These are phyloP conservation scores for Veloporphyrellus conicus DNA, from an alignment of 1,284 basidiomycete species.

Conservation along the genomic window DNA sequence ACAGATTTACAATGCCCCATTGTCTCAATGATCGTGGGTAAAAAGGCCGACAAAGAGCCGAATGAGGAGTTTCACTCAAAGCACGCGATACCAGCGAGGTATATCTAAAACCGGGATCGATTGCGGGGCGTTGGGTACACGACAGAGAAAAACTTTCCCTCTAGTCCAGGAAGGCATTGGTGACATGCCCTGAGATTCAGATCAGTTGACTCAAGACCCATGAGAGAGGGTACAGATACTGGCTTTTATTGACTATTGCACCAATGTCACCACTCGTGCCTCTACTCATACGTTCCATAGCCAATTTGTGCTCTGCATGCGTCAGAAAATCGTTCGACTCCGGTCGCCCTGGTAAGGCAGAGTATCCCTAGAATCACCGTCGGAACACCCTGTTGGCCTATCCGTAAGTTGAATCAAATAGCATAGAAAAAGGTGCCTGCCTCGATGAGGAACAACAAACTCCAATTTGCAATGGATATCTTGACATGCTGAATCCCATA, in stretches of 20 bases:
- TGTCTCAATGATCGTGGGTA: slow-evolving; percentile 78
- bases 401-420: neutral
- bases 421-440: slow-evolving; percentile 27
- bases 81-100: slow-evolving; percentile 62
- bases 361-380: slow-evolving; percentile 69
- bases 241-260: slow-evolving; percentile 64
- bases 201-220: neutral
- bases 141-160: slow-evolving; percentile 43
- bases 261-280: slow-evolving; percentile 64
- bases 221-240: slow-evolving; percentile 6
- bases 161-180: slow-evolving; percentile 68
- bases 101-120: slow-evolving; percentile 42
- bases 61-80: slow-evolving; percentile 77
- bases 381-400: slow-evolving; percentile 50
- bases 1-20: slow-evolving; percentile 54
- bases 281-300: slow-evolving; percentile 69
- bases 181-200: slow-evolving; percentile 47
- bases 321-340: slow-evolving; percentile 68
- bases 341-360: slow-evolving; percentile 71
- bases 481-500: slow-evolving; percentile 65
- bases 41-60: slow-evolving; percentile 76
- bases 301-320: slow-evolving; percentile 67
- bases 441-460: slow-evolving; percentile 74
- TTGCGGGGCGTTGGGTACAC: neutral
- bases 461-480: slow-evolving; percentile 49